phyloP scores from a whole-genome alignment of 441 rosid species.

The Kokia cookei region DNA sequence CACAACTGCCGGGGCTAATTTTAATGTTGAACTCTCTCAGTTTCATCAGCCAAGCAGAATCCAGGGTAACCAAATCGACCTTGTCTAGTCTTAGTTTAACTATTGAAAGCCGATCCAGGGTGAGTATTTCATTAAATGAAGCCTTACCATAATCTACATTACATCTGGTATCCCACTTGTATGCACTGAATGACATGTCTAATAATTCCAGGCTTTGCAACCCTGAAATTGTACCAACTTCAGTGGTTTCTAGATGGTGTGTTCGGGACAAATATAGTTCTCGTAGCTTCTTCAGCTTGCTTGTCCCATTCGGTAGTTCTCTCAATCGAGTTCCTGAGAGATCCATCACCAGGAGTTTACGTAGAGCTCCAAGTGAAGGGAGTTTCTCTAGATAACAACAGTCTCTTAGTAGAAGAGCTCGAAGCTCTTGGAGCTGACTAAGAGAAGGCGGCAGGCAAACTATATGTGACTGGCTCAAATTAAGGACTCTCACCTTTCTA shows the following conservation, averaged over 20 bases:
- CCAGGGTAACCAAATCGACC: constrained; percentile 6
- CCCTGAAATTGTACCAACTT: constrained; percentile 17
- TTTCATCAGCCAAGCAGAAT: constrained; percentile 15
- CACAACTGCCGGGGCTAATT: constrained; percentile 11
- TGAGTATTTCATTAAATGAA: constrained; percentile 18
- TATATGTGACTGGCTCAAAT: constrained; percentile 25
- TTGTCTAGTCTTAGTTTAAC: constrained; percentile 22
- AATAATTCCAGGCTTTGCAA: constrained; percentile 26
- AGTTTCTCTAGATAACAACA: constrained; percentile 14
- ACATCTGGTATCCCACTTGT: constrained; percentile 19
- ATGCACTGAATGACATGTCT: constrained; percentile 29
- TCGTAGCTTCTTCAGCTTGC: constrained; percentile 12
- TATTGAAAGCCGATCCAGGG: constrained; percentile 14
- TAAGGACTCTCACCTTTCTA: constrained; percentile 20
- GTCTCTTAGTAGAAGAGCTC: constrained; percentile 18
- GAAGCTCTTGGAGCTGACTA: constrained; percentile 5
- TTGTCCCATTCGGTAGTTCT: constrained; percentile 16
- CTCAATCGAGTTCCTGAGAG: constrained; percentile 16
- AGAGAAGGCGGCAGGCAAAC: constrained; percentile 15
- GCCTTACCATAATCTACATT: constrained; percentile 12
- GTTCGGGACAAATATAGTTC: constrained; percentile 20
- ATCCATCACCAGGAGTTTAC: constrained; percentile 23
- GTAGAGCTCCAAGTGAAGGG: constrained; percentile 13
- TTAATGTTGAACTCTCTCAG: constrained; percentile 25
- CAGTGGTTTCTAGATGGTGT: constrained; percentile 13